phyloP scores from a whole-genome alignment of 2,329 filamentous ascomycete species.

The Xenoacremonium recifei region DNA sequence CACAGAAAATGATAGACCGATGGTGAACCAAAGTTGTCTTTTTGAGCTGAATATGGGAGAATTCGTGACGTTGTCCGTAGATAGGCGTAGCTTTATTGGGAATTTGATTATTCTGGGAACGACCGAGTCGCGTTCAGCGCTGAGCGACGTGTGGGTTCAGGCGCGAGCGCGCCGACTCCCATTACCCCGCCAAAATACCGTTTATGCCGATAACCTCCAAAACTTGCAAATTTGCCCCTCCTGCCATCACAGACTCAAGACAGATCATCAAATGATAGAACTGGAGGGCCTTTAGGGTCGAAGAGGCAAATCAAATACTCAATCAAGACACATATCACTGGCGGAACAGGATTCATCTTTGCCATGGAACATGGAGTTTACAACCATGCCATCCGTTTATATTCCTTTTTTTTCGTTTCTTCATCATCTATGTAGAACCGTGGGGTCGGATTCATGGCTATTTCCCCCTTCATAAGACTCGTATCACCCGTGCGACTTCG shows the following conservation, averaged over 20 bases:
- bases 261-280: too few species aligned
- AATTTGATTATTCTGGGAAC: too few species aligned
- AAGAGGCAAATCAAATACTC: too few species aligned
- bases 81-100: too few species aligned
- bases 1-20: too few species aligned
- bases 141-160: neutral
- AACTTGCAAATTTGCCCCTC: slow-evolving; percentile 21
- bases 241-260: too few species aligned
- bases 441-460: slow-evolving; percentile 21
- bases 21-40: too few species aligned
- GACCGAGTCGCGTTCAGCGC: too few species aligned
- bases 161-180: neutral
- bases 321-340: too few species aligned
- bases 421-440: slow-evolving; percentile 24
- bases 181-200: slow-evolving; percentile 27
- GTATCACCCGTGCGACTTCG: slow-evolving; percentile 21
- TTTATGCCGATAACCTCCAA: slow-evolving; percentile 18
- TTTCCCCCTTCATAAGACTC: slow-evolving; percentile 23
- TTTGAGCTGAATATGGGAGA: too few species aligned
- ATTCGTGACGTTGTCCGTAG: too few species aligned
- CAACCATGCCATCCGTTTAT: slow-evolving; percentile 3
- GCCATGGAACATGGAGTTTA: slow-evolving; percentile 1
- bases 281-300: too few species aligned
- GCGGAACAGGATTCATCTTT: neutral
- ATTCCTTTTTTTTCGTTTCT: slow-evolving; percentile 15